A percentile compares a stretch with the other conserved stretches of the same genome.
These are phyloP conservation scores for Aristolochia fimbriata DNA, from an alignment of 164 flowering plant species.

Conservation along the genomic window DNA sequence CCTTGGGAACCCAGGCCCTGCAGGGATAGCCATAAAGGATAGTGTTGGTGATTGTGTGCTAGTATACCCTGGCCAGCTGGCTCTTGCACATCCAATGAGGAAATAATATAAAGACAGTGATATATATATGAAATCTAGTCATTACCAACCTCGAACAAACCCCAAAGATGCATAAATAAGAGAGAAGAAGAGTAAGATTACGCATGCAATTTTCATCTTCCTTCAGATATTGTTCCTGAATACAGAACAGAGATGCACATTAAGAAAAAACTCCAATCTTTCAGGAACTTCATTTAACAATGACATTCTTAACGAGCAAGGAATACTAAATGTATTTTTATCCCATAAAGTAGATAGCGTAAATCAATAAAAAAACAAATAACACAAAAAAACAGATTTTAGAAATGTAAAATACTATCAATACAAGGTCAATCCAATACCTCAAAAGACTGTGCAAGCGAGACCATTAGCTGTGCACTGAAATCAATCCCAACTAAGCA, in stretches of 20 bases:
- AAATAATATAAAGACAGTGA: no score
- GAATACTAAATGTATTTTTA: no score
- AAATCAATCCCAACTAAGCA: conserved; percentile 74
- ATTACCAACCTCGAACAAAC: conserved; percentile 75
- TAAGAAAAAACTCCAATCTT: not conserved
- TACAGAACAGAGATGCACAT: conserved; percentile 1
- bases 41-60: no score
- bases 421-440: conserved; percentile 18
- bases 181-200: conserved; percentile 71
- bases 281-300: no score
- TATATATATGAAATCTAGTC: no score
- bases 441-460: conserved; percentile 79
- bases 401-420: not conserved
- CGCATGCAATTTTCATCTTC: conserved; percentile 76
- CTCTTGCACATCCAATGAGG: no score
- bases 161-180: conserved; percentile 73
- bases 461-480: conserved; percentile 78
- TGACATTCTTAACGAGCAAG: no score
- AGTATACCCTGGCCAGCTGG: no score
- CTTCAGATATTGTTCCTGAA: conserved; percentile 63
- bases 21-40: no score
- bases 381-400: not conserved
- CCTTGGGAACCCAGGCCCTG: no score
- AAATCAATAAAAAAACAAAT: not conserved
- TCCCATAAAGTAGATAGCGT: no score